Evolutionary conservation across 495 filamentous ascomycete species (phyloP), one percentile per base, ranked within the genome.

Genomic region (Massariosphaeria phaeospora): DNA sequence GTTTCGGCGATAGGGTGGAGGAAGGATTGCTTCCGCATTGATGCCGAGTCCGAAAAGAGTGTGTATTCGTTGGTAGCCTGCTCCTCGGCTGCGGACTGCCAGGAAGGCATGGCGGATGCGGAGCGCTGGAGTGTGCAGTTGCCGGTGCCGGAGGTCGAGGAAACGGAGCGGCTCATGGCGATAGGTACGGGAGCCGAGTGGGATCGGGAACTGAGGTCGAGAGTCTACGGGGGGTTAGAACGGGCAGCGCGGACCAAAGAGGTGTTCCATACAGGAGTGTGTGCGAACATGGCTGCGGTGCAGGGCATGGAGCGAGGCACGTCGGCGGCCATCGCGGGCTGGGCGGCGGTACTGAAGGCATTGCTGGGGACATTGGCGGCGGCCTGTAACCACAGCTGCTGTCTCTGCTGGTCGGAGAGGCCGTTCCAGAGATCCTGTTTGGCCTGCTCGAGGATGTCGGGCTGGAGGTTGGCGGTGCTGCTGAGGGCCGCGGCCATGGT

Each of bases 251-350:
- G 8, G 25, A 60, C 56, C 55, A 61, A 50, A 59, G 36, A 35
- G 13, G 46, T 43, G 24, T 61, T 52, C 52, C 57, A 55, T 61
- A 61, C 62, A 17, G 52, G 38, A 21, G 42, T 38, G 5, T 51
- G 26, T 4, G 15, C 29, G 8, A 45, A 38, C 21, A 20, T 39
- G 27, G 50, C n/a, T n/a, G 24, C 15, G 46, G 23, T 26, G 31
- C 35, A 59, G 6, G 59, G 41, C 58, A 65, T 56, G 39, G 58
- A 47, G 21, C 62, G 55, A 38, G 62, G 62, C n/a, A 52, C 45
- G 9, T 58, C 29, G n/a, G 26, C 12, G 9, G 49, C 42, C 29
- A 15, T 30, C 31, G 33, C 9, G 13, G 21, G 20, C 24, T 40
- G 34, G 12, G 41, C 38, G 26, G 38, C 8, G 42, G 26, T 23